These are phyloP conservation scores for Beauveria varroae DNA, from an alignment of 2,329 filamentous ascomycete genomes.

Conservation along the genomic window DNA sequence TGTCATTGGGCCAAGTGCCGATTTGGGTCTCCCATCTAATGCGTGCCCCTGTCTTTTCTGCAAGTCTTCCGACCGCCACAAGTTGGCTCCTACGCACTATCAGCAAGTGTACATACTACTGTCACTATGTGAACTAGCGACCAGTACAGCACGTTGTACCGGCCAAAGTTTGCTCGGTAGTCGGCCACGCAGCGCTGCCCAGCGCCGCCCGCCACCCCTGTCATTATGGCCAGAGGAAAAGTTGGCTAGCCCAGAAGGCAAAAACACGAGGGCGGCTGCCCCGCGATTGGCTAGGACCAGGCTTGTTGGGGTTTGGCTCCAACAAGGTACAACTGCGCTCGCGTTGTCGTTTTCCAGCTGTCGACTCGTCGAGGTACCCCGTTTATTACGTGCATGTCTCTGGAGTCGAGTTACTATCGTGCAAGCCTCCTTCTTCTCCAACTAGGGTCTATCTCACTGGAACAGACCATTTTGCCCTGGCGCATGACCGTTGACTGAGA, in stretches of 20 bases:
- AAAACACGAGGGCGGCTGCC: background rate
- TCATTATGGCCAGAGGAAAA: background rate
- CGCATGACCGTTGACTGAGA: slow-evolving; percentile 1
- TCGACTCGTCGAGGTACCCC: background rate
- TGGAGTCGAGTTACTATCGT: background rate
- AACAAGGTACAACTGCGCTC: background rate
- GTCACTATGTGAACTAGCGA: too few species aligned
- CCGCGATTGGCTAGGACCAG: background rate
- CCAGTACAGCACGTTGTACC: too few species aligned
- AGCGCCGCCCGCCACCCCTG: background rate
- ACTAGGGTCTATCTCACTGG: background rate
- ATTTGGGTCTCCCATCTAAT: background rate
- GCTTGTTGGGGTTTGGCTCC: background rate
- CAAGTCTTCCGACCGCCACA: background rate
- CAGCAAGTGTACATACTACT: too few species aligned
- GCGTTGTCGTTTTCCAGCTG: background rate
- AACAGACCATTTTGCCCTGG: background rate
- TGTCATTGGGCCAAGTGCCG: background rate
- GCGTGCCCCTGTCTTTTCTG: background rate
- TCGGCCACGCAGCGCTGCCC: background rate
- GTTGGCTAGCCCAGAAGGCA: background rate
- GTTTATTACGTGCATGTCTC: background rate
- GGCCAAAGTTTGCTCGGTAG: background rate
- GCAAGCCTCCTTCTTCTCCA: background rate
- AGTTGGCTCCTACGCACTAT: background rate